These are phyloP conservation scores for Aureoboletus auriporus DNA, from an alignment of 768 basidiomycete species.

Conservation along the genomic window DNA sequence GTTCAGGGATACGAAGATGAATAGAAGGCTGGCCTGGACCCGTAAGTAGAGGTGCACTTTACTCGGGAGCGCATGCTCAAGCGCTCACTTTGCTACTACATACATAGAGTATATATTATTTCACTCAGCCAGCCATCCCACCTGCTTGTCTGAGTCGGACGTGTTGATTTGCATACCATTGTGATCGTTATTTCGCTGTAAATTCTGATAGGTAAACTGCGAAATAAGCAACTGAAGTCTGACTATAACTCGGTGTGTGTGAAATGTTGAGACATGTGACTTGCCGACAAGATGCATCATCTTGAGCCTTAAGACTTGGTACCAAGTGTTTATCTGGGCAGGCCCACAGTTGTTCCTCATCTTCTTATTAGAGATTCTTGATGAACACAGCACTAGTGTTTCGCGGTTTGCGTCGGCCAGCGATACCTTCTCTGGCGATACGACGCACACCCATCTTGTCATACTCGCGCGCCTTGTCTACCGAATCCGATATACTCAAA, in stretches of 20 bases:
- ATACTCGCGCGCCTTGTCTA: slow-evolving; percentile 13
- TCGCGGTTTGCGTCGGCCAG: slow-evolving; percentile 6
- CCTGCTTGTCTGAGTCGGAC: background rate
- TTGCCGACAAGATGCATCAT: too few species aligned
- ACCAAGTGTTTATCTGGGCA: too few species aligned
- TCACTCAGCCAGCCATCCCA: background rate
- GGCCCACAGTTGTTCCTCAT: too few species aligned
- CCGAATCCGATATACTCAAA: slow-evolving; percentile 33
- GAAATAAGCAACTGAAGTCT: too few species aligned
- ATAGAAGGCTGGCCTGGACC: slow-evolving; percentile 7
- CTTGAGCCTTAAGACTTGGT: too few species aligned
- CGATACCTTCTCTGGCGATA: background rate
- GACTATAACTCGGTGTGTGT: too few species aligned
- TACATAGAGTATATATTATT: slow-evolving; percentile 9
- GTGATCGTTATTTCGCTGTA: too few species aligned
- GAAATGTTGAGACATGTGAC: too few species aligned
- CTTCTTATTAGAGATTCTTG: too few species aligned
- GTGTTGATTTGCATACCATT: too few species aligned
- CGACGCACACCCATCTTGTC: background rate
- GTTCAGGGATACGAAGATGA: slow-evolving; percentile 77
- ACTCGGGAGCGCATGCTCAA: background rate
- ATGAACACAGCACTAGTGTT: slow-evolving; percentile 16
- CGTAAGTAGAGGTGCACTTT: slow-evolving; percentile 7
- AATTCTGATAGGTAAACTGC: too few species aligned
- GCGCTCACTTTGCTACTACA: background rate